Base-by-base conservation (phyloP, 225 moss, liverwort and hornwort species). In the Straminergon stramineum region DNA sequence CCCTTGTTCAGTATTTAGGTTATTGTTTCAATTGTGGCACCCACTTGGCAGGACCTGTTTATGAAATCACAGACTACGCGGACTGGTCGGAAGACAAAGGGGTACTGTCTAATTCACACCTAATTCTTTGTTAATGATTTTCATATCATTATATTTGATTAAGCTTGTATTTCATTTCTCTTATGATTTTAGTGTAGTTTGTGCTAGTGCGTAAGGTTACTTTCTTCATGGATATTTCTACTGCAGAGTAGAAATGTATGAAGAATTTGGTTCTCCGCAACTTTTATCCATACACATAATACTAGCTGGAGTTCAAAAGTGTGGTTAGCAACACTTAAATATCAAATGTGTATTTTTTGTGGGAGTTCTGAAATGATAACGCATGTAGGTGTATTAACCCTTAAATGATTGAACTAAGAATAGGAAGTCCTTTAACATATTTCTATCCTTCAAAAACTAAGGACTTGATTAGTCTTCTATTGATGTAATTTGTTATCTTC, bases 1-100 rank as follows among this genome's bases (percentile, higher is more conserved):
- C 97, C 41, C 84, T 91, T 19, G 79, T 92, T 65, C 89, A 93
- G n/a, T 99, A 96, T 90, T 73, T 97, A 63, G 97, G 98, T 43
- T 99, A 94, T 84, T 99, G 98, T 87, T 92, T 97, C 66, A 95
- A 94, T 88, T 97, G 97, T 84, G 97, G 98, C 84, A 97, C 96
- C 81, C 98, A 97, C 95, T 92, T 99, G 87, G 97, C 96, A 89
- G 98, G 98, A 45, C 98, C 97, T 17, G 98, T 99, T 39, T 99
- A 95, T 89, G 98, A 99, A 81, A 83, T 95, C 68, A 90, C 79
- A 52, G 97, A 96, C 89, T 99, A 99, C 84, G 57, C 93, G 4
- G 96, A 96, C 60, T 99, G 98, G 98, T 84, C 93, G 30, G 96
- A 97, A 91, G 93, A 94, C 62, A 92, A 91, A 91, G 96, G 96